Evolutionary conservation across 2,329 filamentous ascomycete species (phyloP), one percentile per base, ranked within the genome.

Genomic region (Hypomyces rosellus): DNA sequence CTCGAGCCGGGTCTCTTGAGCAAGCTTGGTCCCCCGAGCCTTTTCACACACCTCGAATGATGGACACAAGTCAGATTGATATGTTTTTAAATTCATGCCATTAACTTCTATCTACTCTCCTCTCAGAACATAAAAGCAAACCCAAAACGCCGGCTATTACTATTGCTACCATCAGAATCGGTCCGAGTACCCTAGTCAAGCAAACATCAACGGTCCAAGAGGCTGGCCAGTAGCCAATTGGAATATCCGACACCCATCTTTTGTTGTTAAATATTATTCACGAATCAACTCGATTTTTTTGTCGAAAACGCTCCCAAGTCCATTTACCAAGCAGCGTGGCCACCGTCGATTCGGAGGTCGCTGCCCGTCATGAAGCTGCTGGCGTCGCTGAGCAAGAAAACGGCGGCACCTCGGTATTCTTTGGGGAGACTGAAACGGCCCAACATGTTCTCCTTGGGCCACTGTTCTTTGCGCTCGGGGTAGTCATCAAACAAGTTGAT

Each of bases 401-500:
- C 77, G 3, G 83, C 84, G 1, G 85, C 83, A 4, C 85, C 85
- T 45, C 84, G 78, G 66, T 86, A 88, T 65, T 90, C 86, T 45
- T 82, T 73, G 0, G 86, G 85, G 18, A 69, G 70, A 61, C 84
- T 86, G 53, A 89, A 72, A 34, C 82, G 77, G 25, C 78, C 82
- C 48, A 95, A 74, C 89, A 95, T 93, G 69, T 95, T 95, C 69
- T 92, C 84, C 59, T 78, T 85, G 14, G 87, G 81, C 90, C 90
- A 95, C 53, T 84, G 78, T 22, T 67, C 67, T 54, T 72, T 71
- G 48, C 80, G 75, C 61, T 90, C 86, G 0, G 89, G 89, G 57
- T 81, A 87, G 55, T 86, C 76, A 56, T 83, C 76, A 61, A 96
- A 93, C 33, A 95, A 78, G 51, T 81, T 78, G 64, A 88, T 81